These are phyloP conservation scores for Fusarium equiseti DNA, from an alignment of 2,329 filamentous ascomycete species.

Conservation along the genomic window DNA sequence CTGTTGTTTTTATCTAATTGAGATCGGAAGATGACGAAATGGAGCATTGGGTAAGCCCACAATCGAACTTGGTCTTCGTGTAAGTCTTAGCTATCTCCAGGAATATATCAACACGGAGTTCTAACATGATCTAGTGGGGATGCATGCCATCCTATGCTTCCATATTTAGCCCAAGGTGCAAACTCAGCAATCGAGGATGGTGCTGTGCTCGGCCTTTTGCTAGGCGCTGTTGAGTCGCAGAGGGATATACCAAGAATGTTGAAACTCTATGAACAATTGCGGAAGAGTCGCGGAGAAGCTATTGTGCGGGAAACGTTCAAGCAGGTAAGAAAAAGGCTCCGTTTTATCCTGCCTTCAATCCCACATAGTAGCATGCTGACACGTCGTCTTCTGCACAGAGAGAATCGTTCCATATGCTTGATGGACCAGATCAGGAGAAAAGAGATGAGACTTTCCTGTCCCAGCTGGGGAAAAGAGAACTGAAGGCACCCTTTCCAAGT, in stretches of 20 bases:
- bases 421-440: constrained; percentile 48
- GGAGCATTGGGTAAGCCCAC: constrained; percentile 65
- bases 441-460: constrained; percentile 69
- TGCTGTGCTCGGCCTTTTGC: constrained; percentile 70
- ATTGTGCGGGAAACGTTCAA: constrained; percentile 74
- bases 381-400: constrained; percentile 50
- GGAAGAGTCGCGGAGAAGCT: constrained; percentile 62
- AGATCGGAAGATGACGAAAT: constrained; percentile 59
- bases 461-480: constrained; percentile 62
- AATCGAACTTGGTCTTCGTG: constrained; percentile 63
- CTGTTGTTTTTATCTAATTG: neutral
- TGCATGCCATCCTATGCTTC: constrained; percentile 73
- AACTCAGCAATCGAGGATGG: constrained; percentile 77
- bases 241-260: constrained; percentile 61
- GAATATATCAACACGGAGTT: neutral
- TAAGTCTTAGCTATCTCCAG: constrained; percentile 42
- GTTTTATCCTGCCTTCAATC: neutral
- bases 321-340: constrained; percentile 31
- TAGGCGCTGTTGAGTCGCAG: constrained; percentile 62
- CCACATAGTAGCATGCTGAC: neutral
- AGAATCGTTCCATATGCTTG: constrained; percentile 63
- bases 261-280: constrained; percentile 59
- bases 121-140: constrained; percentile 59
- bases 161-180: constrained; percentile 73
- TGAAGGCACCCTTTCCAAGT: constrained; percentile 68